Evolutionary conservation across 2,329 filamentous ascomycete genomes (phyloP).

Genomic region (Alternaria angustiovoidea): DNA sequence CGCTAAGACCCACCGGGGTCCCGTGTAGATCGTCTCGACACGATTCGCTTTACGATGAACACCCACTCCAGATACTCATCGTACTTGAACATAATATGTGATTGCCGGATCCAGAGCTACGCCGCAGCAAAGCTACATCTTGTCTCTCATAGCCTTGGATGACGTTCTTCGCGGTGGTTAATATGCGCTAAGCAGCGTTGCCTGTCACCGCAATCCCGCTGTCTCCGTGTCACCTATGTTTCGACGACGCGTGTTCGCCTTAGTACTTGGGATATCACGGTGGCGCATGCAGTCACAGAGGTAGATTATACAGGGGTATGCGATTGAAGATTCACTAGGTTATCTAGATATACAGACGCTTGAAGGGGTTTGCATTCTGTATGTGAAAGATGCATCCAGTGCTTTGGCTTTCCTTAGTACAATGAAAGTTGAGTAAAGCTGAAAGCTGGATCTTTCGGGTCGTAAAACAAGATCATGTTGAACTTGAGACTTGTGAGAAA

Average conservation of each 20-base stretch:
- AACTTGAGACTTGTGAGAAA: background rate
- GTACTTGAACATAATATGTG: background rate
- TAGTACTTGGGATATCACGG: background rate
- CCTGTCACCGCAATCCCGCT: slow-evolving; percentile 17
- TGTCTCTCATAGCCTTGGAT: background rate
- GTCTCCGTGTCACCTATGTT: slow-evolving; percentile 15
- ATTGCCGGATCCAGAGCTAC: background rate
- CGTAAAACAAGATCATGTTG: no score
- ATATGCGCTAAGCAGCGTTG: slow-evolving; percentile 13
- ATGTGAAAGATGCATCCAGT: no score
- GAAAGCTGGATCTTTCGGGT: no score
- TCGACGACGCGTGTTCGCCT: slow-evolving; percentile 9
- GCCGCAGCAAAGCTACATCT: background rate
- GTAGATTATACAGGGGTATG: background rate
- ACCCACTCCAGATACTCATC: background rate
- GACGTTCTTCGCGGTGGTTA: background rate
- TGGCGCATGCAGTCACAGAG: background rate
- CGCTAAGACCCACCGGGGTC: slow-evolving; percentile 38
- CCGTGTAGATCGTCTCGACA: slow-evolving; percentile 14
- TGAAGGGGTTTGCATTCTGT: background rate
- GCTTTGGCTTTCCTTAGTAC: no score
- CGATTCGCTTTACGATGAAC: background rate
- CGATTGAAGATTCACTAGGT: background rate
- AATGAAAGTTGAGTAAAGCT: no score
- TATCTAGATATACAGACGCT: background rate